Conservation (phyloP, 192 early-diverging fungal species). For the Oehlia diaphana region DNA sequence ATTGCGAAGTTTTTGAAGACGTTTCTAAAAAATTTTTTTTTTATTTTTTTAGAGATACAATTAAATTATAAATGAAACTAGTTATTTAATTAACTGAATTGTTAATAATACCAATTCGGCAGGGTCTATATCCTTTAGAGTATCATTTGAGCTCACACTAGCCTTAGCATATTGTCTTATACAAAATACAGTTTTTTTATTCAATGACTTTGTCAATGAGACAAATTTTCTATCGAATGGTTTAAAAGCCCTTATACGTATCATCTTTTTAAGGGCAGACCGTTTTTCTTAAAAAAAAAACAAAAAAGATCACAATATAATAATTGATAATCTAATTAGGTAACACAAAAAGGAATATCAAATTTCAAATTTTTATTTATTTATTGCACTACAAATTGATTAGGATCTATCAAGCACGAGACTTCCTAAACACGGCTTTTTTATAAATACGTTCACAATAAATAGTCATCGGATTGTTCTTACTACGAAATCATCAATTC, state of each 20-base stretch:
- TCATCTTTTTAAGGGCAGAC: neutral
- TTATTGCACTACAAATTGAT: too few species aligned
- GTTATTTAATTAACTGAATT: neutral
- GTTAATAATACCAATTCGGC: neutral
- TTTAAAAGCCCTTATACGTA: neutral
- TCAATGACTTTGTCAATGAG: neutral
- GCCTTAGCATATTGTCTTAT: neutral
- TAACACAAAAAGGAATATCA: too few species aligned
- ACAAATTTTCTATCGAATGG: neutral
- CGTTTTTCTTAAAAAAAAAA: too few species aligned
- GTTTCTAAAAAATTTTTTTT: constrained; percentile 33
- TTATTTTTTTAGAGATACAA: too few species aligned
- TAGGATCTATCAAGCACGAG: too few species aligned
- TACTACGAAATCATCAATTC: too few species aligned
- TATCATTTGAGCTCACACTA: neutral
- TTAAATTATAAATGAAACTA: neutral
- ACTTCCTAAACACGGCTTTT: too few species aligned
- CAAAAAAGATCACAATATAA: too few species aligned
- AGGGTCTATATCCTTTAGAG: neutral
- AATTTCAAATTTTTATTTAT: too few species aligned
- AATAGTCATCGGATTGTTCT: too few species aligned
- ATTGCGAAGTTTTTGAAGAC: constrained; percentile 71
- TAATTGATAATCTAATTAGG: too few species aligned
- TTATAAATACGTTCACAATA: too few species aligned
- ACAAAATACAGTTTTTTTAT: neutral